phyloP scores from a whole-genome alignment of 2,329 filamentous ascomycete genomes.

The Cordyceps fumosorosea region DNA sequence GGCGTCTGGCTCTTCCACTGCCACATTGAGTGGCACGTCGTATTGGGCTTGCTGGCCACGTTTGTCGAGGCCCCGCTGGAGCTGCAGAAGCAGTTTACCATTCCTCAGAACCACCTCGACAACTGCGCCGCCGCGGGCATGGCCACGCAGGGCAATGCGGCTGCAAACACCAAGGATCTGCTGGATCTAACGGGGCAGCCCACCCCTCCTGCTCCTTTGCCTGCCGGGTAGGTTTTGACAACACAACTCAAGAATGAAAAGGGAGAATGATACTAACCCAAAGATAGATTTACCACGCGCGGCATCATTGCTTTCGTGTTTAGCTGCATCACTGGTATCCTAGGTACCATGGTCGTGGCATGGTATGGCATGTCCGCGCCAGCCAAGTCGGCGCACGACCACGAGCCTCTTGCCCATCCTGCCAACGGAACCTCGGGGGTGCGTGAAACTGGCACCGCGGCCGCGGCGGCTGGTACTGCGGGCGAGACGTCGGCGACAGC shows the following conservation, averaged over 20 bases:
- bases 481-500: background rate
- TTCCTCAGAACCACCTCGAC: slow-evolving; percentile 54
- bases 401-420: background rate
- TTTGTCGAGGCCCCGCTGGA: slow-evolving; percentile 57
- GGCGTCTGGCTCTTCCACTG: slow-evolving; percentile 71
- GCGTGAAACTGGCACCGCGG: background rate
- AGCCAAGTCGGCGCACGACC: background rate
- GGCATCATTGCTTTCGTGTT: slow-evolving; percentile 72
- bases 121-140: slow-evolving; percentile 48
- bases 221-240: slow-evolving; percentile 48
- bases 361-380: slow-evolving; percentile 52
- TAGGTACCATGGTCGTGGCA: slow-evolving; percentile 60
- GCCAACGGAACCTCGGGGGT: background rate
- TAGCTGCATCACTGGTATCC: slow-evolving; percentile 59
- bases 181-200: slow-evolving; percentile 60
- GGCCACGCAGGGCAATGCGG: slow-evolving; percentile 62
- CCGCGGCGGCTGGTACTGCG: background rate
- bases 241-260: background rate
- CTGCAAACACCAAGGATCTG: slow-evolving; percentile 58
- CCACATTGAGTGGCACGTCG: slow-evolving; percentile 73
- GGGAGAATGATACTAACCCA: background rate
- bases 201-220: slow-evolving; percentile 46
- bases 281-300: slow-evolving; percentile 52
- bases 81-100: slow-evolving; percentile 51
- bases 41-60: slow-evolving; percentile 58